Conservation (phyloP, 2,329 filamentous ascomycete genomes). For the Colletotrichum phormii region DNA sequence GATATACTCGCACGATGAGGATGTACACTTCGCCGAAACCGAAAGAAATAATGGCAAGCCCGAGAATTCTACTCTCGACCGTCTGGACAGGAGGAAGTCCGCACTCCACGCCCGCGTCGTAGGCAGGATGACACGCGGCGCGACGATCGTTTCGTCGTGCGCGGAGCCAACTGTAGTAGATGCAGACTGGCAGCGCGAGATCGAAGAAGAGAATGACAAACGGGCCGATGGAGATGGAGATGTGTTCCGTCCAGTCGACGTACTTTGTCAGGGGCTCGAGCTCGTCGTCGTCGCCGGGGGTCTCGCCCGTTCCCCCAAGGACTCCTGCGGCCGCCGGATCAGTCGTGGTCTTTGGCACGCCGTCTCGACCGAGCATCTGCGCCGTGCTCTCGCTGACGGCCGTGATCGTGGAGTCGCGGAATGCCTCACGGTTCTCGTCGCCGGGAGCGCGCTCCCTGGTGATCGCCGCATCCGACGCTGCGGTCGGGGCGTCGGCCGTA, state of each 20-base stretch:
- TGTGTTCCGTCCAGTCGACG: conserved; percentile 33
- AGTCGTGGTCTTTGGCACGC: conserved; percentile 27
- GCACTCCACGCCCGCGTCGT: conserved; percentile 27
- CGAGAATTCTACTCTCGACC: conserved; percentile 29
- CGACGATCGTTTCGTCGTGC: conserved; percentile 29
- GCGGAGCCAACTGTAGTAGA: conserved; percentile 34
- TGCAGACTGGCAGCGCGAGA: conserved; percentile 27
- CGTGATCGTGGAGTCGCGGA: conserved; percentile 33
- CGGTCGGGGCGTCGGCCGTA: conserved; percentile 19
- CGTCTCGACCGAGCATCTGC: conserved; percentile 22
- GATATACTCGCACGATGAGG: conserved; percentile 32
- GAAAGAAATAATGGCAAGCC: conserved; percentile 32
- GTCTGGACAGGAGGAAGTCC: conserved; percentile 21
- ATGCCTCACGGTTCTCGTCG: conserved; percentile 29
- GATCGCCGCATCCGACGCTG: not conserved
- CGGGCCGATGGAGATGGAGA: conserved; percentile 33
- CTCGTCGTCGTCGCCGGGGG: conserved; percentile 20
- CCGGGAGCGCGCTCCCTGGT: conserved; percentile 21
- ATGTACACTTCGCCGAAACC: conserved; percentile 35
- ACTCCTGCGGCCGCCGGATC: conserved; percentile 25
- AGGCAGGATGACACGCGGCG: conserved; percentile 18
- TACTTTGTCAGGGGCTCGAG: conserved; percentile 35
- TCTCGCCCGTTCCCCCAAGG: conserved; percentile 17
- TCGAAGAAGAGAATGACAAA: conserved; percentile 36
- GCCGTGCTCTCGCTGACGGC: conserved; percentile 33